A percentile compares a stretch with the other conserved stretches of the same genome.
phyloP scores from a whole-genome alignment of 2,329 filamentous ascomycete species.

The Colletotrichum somersetense region DNA sequence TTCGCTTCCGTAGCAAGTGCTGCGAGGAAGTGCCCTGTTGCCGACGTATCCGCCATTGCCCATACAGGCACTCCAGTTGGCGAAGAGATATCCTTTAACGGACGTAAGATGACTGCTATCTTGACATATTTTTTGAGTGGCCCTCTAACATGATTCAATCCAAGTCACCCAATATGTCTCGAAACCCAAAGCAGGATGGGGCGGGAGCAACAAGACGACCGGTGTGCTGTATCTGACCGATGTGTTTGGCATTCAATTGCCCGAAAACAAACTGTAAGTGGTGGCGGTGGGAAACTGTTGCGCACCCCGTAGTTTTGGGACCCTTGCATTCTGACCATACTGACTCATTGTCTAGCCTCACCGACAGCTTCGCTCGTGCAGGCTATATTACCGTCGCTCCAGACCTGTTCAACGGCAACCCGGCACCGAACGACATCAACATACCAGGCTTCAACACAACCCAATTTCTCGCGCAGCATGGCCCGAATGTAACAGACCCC shows the following conservation, averaged over 20 bases:
- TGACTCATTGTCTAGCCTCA: conserved; percentile 53
- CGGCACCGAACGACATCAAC: conserved; percentile 58
- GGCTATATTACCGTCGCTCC: conserved; percentile 76
- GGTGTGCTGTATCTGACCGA: conserved; percentile 49
- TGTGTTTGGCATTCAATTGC: conserved; percentile 53
- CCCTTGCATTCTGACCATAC: too few species aligned
- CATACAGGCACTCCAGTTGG: conserved; percentile 38
- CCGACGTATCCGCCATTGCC: conserved; percentile 32
- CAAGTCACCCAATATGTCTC: conserved; percentile 37
- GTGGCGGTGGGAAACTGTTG: not conserved
- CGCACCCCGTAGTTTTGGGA: too few species aligned
- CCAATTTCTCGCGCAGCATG: conserved; percentile 57
- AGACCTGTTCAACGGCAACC: conserved; percentile 73
- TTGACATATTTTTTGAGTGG: not conserved
- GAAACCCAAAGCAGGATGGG: conserved; percentile 29
- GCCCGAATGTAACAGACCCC: conserved; percentile 57
- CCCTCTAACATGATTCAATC: not conserved
- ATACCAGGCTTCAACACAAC: conserved; percentile 56
- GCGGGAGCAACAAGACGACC: conserved; percentile 7
- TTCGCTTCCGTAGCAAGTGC: conserved; percentile 22
- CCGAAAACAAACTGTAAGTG: conserved; percentile 43
- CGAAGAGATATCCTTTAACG: conserved; percentile 28
- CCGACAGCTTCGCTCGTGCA: conserved; percentile 75
- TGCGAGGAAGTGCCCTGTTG: conserved; percentile 23
- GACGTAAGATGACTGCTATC: conserved; percentile 13